Evolutionary conservation across 139 green algal species (phyloP).

Genomic region (Chlamydomonas sp.): DNA sequence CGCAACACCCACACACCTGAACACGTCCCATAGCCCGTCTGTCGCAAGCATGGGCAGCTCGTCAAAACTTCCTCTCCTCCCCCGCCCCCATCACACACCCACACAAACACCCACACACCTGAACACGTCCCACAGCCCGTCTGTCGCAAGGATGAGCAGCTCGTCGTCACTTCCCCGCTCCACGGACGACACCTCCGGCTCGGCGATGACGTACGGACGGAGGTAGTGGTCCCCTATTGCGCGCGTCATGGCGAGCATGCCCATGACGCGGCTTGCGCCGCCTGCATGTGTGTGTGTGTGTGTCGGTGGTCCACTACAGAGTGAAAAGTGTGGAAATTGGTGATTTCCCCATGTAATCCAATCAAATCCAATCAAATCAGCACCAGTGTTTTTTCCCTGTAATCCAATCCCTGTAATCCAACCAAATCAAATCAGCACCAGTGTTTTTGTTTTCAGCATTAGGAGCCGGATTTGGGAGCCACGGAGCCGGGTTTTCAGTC

Average conservation of each 20-base stretch:
- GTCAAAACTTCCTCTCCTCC: too few species aligned
- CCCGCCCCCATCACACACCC: too few species aligned
- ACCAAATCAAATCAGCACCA: too few species aligned
- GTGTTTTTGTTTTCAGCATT: too few species aligned
- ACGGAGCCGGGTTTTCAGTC: too few species aligned
- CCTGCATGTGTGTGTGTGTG: conserved; percentile 19
- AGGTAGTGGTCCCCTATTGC: conserved; percentile 60
- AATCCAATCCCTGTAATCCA: too few species aligned
- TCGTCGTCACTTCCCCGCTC: conserved; percentile 34
- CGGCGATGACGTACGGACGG: conserved; percentile 47
- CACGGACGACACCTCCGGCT: conserved; percentile 35
- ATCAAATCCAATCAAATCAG: too few species aligned
- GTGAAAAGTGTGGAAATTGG: too few species aligned
- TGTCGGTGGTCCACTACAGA: not conserved
- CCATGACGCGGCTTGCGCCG: conserved; percentile 54
- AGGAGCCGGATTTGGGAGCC: too few species aligned
- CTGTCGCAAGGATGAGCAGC: conserved; percentile 53
- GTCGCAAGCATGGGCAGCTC: conserved; percentile 57
- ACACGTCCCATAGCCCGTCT: conserved; percentile 41
- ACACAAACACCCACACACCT: conserved; percentile 12
- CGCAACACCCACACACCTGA: too few species aligned
- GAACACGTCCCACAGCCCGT: conserved; percentile 39
- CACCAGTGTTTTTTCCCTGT: too few species aligned
- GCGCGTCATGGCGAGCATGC: conserved; percentile 62
- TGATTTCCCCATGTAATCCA: too few species aligned